Evolutionary conservation across 495 filamentous ascomycete species (phyloP), one percentile per base, ranked within the genome.

Genomic region (Oidiodendron maius): DNA sequence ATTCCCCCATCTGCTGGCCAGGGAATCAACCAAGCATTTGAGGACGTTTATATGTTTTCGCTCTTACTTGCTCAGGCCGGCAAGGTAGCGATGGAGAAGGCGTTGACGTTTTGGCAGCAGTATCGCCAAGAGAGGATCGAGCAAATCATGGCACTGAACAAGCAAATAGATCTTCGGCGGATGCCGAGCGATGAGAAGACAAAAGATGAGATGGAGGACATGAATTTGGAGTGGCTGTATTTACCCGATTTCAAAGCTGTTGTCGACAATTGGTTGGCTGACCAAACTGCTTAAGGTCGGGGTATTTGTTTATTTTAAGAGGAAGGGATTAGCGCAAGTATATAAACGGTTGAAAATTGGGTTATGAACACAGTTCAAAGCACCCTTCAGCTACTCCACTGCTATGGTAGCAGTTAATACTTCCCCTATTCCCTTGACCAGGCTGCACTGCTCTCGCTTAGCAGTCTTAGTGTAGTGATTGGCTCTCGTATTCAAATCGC

Each of bases 1-100:
- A 58, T 74, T n/a, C 71, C 70, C 6, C 57, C 73, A 3, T 47
- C 59, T 6, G 62, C 61, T 0, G 66, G 64, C 1, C 63, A 70
- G 36, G 66, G 67, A 3, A 62, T 59, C 2, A 62, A 58, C n/a
- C 63, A 66, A 44, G 65, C 63, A 0, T 58, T 70, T 18, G 67
- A 70, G 39, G 67, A 68, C 44, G 55, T 56, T 11, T 52, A 58
- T 35, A 56, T 56, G 8, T 49, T 66, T 48, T 58, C 60, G 11
- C 41, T 65, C n/a, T 22, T 50, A 10, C 23, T 55, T 12, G 46
- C 26, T n/a, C 34, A 52, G 21, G 41, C 26, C n/a, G 18, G 38
- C 8, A 50, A 44, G 24, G 50, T 52, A n/a, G 25, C 46, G 4
- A 40, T 42, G 50, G 24, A 52, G 15, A 44, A 46, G 12, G 38